phyloP scores from a whole-genome alignment of 306 rosid genomes.

The Citrullus amarus region DNA sequence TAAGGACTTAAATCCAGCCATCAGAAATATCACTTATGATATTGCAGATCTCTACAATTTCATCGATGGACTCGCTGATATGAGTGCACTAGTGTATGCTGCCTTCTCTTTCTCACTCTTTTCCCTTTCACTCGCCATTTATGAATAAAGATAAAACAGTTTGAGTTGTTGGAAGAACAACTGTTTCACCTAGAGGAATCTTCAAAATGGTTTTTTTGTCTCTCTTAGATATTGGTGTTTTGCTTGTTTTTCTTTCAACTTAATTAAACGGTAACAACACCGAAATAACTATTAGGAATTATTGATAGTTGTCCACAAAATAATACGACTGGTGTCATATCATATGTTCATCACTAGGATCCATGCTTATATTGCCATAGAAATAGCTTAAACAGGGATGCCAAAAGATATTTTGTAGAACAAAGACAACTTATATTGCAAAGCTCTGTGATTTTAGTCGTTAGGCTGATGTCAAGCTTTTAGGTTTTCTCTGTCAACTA shows the following conservation, averaged over 20 bases:
- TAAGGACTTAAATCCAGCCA: constrained; percentile 84
- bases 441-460: neutral
- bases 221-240: neutral
- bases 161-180: neutral
- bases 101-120: constrained; percentile 20
- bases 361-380: neutral
- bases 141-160: neutral
- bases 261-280: neutral
- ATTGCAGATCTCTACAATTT: constrained; percentile 87
- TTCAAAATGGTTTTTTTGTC: neutral
- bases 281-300: neutral
- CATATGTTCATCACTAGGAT: neutral
- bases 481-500: neutral
- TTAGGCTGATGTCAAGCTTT: neutral
- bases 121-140: neutral
- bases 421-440: neutral
- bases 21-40: constrained; percentile 75
- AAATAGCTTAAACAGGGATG: neutral
- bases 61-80: constrained; percentile 86
- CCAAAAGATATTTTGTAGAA: neutral
- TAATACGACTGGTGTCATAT: neutral
- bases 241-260: neutral
- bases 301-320: neutral
- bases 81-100: constrained; percentile 92
- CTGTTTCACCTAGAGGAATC: neutral